Evolutionary conservation across 2,329 filamentous ascomycete genomes (phyloP).

Genomic region (Tolypocladium tundrense): DNA sequence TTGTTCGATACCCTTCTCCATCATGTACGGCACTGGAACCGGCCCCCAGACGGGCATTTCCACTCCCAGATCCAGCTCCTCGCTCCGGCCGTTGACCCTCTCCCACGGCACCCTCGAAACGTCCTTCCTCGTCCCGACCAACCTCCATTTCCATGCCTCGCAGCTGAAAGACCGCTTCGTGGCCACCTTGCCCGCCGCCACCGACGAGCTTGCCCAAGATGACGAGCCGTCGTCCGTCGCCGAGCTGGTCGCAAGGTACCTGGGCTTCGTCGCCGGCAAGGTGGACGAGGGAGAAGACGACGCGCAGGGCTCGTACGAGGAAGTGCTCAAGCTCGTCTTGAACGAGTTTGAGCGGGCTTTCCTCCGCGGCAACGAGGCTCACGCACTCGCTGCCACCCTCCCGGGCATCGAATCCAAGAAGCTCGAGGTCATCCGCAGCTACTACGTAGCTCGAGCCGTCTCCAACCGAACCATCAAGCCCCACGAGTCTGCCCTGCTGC

Average conservation of each 20-base stretch:
- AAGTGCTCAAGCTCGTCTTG: conserved; percentile 82
- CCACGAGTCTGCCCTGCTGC: conserved; percentile 86
- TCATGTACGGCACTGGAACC: conserved; percentile 77
- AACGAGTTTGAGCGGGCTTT: conserved; percentile 97
- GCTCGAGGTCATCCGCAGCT: conserved; percentile 76
- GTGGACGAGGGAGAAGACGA: conserved; percentile 91
- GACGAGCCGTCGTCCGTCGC: conserved; percentile 95
- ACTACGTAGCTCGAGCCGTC: conserved; percentile 81
- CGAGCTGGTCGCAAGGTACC: conserved; percentile 87
- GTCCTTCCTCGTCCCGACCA: conserved; percentile 89
- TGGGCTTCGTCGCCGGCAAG: conserved; percentile 80
- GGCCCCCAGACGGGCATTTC: conserved; percentile 93
- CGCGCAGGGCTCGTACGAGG: conserved; percentile 76
- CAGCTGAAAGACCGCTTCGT: conserved; percentile 89
- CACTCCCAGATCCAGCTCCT: conserved; percentile 87
- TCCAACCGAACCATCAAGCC: conserved; percentile 78
- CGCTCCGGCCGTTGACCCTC: conserved; percentile 82
- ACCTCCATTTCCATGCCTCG: conserved; percentile 89
- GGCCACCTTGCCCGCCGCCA: conserved; percentile 75
- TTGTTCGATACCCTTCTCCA: conserved; percentile 35
- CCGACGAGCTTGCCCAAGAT: conserved; percentile 94
- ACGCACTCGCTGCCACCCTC: conserved; percentile 74
- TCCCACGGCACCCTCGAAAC: conserved; percentile 92
- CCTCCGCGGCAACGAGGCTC: conserved; percentile 90
- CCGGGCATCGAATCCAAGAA: conserved; percentile 93